Evolutionary conservation across 1,284 basidiomycete species (phyloP).

Genomic region (Irpex rosettiformis): DNA sequence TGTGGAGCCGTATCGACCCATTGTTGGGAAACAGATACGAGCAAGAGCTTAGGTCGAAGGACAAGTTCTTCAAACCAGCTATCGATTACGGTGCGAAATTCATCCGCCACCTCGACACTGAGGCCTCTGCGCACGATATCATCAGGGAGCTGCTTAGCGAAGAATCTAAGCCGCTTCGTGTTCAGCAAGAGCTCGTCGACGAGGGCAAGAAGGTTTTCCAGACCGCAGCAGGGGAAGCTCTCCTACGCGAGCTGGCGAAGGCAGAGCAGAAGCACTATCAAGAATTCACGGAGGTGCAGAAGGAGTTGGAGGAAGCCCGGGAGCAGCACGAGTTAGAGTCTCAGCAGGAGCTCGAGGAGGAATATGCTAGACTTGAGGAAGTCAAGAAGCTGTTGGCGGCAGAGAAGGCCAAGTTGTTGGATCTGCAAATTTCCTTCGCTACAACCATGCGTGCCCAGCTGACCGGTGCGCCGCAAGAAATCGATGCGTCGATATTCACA

Average conservation of each 20-base stretch:
- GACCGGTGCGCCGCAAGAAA: neutral
- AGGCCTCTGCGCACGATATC: slow-evolving; percentile 15
- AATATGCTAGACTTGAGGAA: neutral
- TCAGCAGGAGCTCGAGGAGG: slow-evolving; percentile 22
- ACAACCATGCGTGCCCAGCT: neutral
- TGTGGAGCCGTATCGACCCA: slow-evolving; percentile 44
- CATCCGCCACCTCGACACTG: slow-evolving; percentile 16
- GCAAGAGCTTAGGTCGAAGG: slow-evolving; percentile 15
- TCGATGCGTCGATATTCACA: neutral
- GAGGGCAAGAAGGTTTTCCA: slow-evolving; percentile 4
- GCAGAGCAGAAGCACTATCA: slow-evolving; percentile 13
- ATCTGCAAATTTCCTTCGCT: slow-evolving; percentile 5
- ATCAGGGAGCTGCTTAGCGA: slow-evolving; percentile 12
- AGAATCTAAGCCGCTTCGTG: slow-evolving; percentile 7
- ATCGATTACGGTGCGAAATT: slow-evolving; percentile 18
- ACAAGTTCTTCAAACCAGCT: slow-evolving; percentile 20
- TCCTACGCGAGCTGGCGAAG: slow-evolving; percentile 12
- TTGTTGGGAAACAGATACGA: slow-evolving; percentile 12
- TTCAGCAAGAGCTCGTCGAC: slow-evolving; percentile 17
- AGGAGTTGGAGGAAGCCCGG: slow-evolving; percentile 18
- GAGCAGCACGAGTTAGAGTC: slow-evolving; percentile 18
- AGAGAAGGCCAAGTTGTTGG: slow-evolving; percentile 10
- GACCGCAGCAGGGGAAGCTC: slow-evolving; percentile 15
- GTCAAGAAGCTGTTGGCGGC: slow-evolving; percentile 10
- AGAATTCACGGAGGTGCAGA: slow-evolving; percentile 14